phyloP scores from a whole-genome alignment of 139 green algal genomes.

The Pedinophyceae sp. region DNA sequence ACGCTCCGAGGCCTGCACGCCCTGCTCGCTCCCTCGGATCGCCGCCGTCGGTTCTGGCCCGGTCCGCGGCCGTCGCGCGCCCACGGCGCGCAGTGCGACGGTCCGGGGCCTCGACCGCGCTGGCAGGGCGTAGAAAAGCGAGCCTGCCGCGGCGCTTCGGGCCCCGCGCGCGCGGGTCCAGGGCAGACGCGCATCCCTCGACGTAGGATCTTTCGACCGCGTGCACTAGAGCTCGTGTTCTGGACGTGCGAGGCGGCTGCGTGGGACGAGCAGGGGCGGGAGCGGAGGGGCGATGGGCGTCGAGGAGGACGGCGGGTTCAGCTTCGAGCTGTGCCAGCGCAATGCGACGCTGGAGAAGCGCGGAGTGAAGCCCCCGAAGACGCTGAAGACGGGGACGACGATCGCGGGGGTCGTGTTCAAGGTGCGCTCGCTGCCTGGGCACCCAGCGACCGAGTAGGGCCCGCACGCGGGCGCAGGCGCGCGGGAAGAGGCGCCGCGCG shows the following conservation, averaged over 20 bases:
- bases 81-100: too few relatives aligned
- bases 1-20: too few relatives aligned
- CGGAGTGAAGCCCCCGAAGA: constrained; percentile 44
- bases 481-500: constrained; percentile 93
- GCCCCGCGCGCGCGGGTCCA: too few relatives aligned
- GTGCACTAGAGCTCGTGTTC: not conserved
- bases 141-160: not conserved
- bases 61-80: too few relatives aligned
- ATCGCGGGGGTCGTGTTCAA: constrained; percentile 93
- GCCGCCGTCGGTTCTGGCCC: too few relatives aligned
- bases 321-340: constrained; percentile 74
- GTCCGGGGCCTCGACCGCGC: too few relatives aligned
- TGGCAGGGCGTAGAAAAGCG: too few relatives aligned
- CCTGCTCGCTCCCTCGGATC: too few relatives aligned
- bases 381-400: constrained; percentile 91
- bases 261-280: not conserved
- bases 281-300: not conserved
- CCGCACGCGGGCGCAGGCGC: too few relatives aligned
- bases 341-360: constrained; percentile 64
- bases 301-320: constrained; percentile 51
- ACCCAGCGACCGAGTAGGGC: too few relatives aligned
- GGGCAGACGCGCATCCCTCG: too few relatives aligned
- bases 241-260: not conserved
- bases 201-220: not conserved
- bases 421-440: constrained; percentile 23